Base-by-base conservation (phyloP, 352 stramenopile genomes). In the Pythium brachiatum region DNA sequence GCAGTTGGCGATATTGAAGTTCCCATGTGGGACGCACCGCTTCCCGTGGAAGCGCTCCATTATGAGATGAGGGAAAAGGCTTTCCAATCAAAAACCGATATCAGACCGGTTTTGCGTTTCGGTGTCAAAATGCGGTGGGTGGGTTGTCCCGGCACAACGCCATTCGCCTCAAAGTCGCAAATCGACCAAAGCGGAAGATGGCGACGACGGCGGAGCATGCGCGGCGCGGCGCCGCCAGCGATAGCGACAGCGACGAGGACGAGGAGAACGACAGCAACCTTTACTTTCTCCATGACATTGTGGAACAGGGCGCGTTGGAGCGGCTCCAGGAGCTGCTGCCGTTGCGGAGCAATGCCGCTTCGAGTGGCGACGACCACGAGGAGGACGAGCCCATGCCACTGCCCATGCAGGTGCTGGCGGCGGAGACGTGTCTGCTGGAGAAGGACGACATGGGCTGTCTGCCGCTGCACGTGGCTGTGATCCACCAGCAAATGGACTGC, bases 371-470 rank as follows among this genome's bases (percentile, higher is more conserved):
- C 43, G 60, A 65, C 21, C 64, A 65, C 36, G 27, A 7, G 4
- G 44, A 52, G 44, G 44, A 29, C 21, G 44, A 52, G 44, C 21
- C 25, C 21, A 9, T 52, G 44, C 11, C 25, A 21, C 43, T 66
- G 55, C 36, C 64, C 21, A 68, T 81, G 57, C 64, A 68, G 18
- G 70, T 87, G 47, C 68, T 90, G 34, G 74, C 74, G 12, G 67
- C 59, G 20, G 83, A 92, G 66, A 75, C 75, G 39, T 68, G 54
- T 60, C 70, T 94, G 32, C 71, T 89, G 23, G 84, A 94, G 53
- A 89, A 89, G 57, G 88, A 96, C 66, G 79, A 91, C 51, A 90
- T 89, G 76, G 86, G 86, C 21, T 92, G 88, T 52, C 75, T 94
- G 36, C 83, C 89, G 8, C 59, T 97, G 18, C 86, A 95, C 53